These are phyloP conservation scores for Draba incana DNA, from an alignment of 345 rosid genomes.

Conservation along the genomic window DNA sequence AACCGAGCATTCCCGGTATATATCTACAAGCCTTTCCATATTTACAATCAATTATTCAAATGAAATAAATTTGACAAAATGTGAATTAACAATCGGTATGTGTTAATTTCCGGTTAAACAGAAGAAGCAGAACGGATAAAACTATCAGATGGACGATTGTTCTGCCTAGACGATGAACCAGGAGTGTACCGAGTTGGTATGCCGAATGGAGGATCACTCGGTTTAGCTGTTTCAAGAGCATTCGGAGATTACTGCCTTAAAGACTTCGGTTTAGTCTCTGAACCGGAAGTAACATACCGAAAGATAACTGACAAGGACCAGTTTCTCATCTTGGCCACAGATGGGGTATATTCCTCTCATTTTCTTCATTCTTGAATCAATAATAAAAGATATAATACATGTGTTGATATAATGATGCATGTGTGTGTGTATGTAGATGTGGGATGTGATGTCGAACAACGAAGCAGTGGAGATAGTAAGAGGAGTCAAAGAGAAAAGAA, in stretches of 20 bases:
- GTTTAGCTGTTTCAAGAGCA: conserved; percentile 82
- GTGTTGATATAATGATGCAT: not conserved
- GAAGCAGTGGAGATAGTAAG: conserved; percentile 81
- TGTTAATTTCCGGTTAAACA: conserved; percentile 38
- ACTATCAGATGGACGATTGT: conserved; percentile 63
- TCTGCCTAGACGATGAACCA: conserved; percentile 75
- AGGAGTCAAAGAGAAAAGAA: conserved; percentile 55
- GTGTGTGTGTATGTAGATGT: conserved; percentile 51
- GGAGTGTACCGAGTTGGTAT: conserved; percentile 77
- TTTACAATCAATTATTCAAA: not conserved
- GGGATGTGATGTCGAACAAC: conserved; percentile 82
- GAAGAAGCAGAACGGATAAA: conserved; percentile 88
- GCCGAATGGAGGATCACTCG: conserved; percentile 66
- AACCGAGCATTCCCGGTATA: conserved; percentile 85
- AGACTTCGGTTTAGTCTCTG: conserved; percentile 82
- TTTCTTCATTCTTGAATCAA: not conserved
- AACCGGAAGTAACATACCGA: conserved; percentile 67
- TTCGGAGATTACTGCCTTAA: conserved; percentile 85
- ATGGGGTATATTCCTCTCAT: conserved; percentile 55
- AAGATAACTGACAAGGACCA: conserved; percentile 61
- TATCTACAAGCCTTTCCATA: not conserved
- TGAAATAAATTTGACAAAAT: not conserved
- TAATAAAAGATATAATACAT: not conserved
- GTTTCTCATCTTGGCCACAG: conserved; percentile 79
- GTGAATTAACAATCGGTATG: conserved; percentile 4